Evolutionary conservation across 2,329 filamentous ascomycete species (phyloP), one percentile per base, ranked within the genome.

Genomic region (Talaromyces sp.): DNA sequence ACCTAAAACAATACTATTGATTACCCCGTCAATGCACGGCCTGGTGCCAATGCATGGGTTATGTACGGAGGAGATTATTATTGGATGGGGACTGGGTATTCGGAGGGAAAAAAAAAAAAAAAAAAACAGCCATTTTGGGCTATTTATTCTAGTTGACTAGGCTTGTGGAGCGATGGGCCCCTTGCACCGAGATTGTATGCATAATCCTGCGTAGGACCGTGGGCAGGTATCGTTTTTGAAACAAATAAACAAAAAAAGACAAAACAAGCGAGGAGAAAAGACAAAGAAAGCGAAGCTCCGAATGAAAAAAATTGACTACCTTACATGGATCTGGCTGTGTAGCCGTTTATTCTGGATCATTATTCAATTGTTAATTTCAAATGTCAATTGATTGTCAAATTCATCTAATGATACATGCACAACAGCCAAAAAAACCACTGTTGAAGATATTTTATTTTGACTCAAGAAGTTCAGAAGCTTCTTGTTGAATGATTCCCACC

Each of bases 381-480:
- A 36, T 36, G 33, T 17, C 15, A 36, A 36, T 13, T 33, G 3
- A 13, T 13, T 33, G 11, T 33, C 28, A 33, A 33, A 3, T 33
- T 17, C 13, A 17, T 39, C 36, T 51, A 51, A 51, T 51, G 44
- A 27, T 51, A 51, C 44, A 51, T 51, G 27, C 44, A 51, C 44
- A 51, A 51, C 44, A 51, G 44, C 15, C 44, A 8, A 39, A 51
- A 22, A 7, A 11, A 47, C 10, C n/a, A 27, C 44, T 51, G 44
- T 51, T 51, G 44, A 51, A 51, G 44, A 27, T 51, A 28, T 53
- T 53, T 53, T 27, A 53, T 53, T 53, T n/a, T 28, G 22, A 15
- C 28, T 10, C 60, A 62, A 62, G 60, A 59, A 62, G 60, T 62
- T 62, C 60, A 62, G 60, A 59, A 62, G 60, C 60, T 62, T 51